phyloP scores from a whole-genome alignment of 1,139 yeast species.

The Debaryomycetaceae sp. region DNA sequence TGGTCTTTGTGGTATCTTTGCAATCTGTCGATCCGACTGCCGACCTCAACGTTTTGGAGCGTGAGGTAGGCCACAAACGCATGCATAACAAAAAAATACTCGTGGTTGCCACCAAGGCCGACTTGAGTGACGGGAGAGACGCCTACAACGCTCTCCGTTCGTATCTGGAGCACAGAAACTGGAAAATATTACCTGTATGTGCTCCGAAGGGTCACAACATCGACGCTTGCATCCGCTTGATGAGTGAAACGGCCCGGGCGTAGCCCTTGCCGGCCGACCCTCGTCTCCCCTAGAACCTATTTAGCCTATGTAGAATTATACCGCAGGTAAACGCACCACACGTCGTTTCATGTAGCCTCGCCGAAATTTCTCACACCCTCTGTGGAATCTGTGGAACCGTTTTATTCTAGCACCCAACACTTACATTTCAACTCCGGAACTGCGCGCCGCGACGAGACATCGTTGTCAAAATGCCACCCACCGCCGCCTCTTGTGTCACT shows the following conservation, averaged over 20 bases:
- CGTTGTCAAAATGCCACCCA: no score
- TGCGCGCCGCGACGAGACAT: no score
- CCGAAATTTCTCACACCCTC: no score
- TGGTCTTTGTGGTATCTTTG: slow-evolving; percentile 81
- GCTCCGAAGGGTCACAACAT: slow-evolving; percentile 71
- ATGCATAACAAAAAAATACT: slow-evolving; percentile 58
- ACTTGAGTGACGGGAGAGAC: slow-evolving; percentile 50
- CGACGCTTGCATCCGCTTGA: slow-evolving; percentile 61
- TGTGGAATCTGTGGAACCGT: no score
- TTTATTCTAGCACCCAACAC: no score
- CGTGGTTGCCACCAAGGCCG: slow-evolving; percentile 91
- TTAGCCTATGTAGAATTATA: no score
- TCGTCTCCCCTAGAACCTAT: no score
- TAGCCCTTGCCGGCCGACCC: not conserved
- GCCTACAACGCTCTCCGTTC: slow-evolving; percentile 41
- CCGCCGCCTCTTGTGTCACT: no score
- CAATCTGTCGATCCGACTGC: slow-evolving; percentile 60
- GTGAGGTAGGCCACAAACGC: slow-evolving; percentile 68
- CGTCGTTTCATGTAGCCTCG: no score
- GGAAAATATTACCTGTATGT: slow-evolving; percentile 84
- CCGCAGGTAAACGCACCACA: no score
- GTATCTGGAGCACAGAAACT: slow-evolving; percentile 38
- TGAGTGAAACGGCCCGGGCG: slow-evolving; percentile 57
- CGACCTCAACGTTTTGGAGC: slow-evolving; percentile 58
- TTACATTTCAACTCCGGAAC: no score